Evolutionary conservation across 2,329 filamentous ascomycete species (phyloP), one percentile per base, ranked within the genome.

Genomic region (Verticillium tricorpus): DNA sequence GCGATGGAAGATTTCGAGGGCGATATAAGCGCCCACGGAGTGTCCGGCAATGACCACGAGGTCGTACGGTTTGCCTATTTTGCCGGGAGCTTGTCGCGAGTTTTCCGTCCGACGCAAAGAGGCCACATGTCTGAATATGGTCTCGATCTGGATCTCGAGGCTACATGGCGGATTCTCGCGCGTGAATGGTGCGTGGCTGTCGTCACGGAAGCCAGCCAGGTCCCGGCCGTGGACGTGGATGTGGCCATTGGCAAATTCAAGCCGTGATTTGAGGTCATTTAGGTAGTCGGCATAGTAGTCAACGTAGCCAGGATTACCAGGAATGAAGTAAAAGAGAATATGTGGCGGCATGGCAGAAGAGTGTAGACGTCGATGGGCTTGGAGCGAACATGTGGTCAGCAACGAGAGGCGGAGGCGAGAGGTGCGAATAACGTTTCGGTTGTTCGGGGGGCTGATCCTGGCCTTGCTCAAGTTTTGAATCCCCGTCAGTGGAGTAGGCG

Each of bases 251-350:
- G 61, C 57, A 56, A 40, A 64, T 61, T 50, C 61, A 31, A 65
- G 60, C 8, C 65, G 25, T 62, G 22, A 60, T 64, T 80, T 77
- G 6, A 72, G 73, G 28, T 73, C 73, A 65, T 82, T 77, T 14
- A 92, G 75, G 73, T 92, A 94, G 40, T 84, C 80, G 62, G 76
- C 77, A 74, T 94, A 94, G 80, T 91, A 94, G 61, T 82, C 84
- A 58, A 93, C 83, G 19, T 92, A 79, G 5, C 91, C 91, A 5
- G 91, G 91, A 66, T 94, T 94, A 22, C 91, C 91, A 32, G 89
- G 85, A 50, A 94, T 81, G 73, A 91, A 89, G 77, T 87, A 92
- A 67, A 93, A 77, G 58, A 93, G 82, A 63, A 75, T 76, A 63
- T 70, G 75, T 15, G 65, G 64, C 19, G 45, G 19, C 45, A 52